phyloP scores from a whole-genome alignment of 148 eudicot species.

The Rhododendron ferrugineum region DNA sequence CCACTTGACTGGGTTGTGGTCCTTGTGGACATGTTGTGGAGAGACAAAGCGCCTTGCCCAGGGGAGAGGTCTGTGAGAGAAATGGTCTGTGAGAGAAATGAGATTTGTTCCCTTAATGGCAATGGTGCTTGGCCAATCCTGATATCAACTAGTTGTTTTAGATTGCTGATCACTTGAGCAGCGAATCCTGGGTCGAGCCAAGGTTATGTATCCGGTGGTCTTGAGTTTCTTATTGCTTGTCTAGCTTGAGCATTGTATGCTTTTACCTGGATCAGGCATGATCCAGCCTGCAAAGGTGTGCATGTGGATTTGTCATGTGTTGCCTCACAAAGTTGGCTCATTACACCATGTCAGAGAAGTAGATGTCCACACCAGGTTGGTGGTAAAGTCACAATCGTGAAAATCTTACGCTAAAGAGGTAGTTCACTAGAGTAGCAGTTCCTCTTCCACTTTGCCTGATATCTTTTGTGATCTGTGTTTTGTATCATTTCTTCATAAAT shows the following conservation, averaged over 20 bases:
- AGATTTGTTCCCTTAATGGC: background rate
- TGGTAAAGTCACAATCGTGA: background rate
- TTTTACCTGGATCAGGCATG: background rate
- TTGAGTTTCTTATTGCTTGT: background rate
- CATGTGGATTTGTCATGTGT: background rate
- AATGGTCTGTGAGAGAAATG: background rate
- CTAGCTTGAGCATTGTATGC: background rate
- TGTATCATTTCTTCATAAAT: background rate
- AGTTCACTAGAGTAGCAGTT: background rate
- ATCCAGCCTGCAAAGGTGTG: background rate
- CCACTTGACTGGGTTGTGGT: background rate
- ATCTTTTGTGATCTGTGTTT: background rate
- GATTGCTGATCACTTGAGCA: background rate
- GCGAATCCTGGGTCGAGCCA: background rate
- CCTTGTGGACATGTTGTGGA: background rate
- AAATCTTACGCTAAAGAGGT: background rate
- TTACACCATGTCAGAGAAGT: background rate
- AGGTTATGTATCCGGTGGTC: background rate
- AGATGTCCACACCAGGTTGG: background rate
- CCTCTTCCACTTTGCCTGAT: background rate
- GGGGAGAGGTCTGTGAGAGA: background rate
- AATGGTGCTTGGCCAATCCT: background rate
- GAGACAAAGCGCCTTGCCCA: background rate
- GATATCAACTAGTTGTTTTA: background rate
- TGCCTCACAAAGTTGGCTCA: background rate